Percentiles rank a stretch among this genome's conserved stretches.
phyloP scores from a whole-genome alignment of 805 yeast genomes.

The Suhomyces prunicola region DNA sequence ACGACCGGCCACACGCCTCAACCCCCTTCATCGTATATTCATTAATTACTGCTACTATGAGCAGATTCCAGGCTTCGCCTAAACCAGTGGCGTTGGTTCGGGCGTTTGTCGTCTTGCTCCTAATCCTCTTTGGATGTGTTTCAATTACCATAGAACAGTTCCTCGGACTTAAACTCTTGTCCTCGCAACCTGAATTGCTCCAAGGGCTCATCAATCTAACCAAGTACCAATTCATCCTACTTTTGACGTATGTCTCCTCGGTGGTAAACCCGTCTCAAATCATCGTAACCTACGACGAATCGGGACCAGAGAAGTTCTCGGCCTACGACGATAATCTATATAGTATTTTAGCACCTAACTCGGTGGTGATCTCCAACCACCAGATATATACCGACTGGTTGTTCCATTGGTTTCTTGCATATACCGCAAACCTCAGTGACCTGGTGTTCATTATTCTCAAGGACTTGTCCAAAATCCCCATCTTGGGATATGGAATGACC shows the following conservation, averaged over 20 bases:
- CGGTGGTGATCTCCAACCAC: slow-evolving; percentile 81
- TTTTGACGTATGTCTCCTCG: slow-evolving; percentile 50
- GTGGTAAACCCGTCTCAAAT: slow-evolving; percentile 52
- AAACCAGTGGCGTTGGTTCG: slow-evolving; percentile 20
- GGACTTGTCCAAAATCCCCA: slow-evolving; percentile 70
- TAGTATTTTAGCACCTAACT: slow-evolving; percentile 32
- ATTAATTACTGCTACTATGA: not conserved
- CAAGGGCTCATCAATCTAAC: slow-evolving; percentile 50
- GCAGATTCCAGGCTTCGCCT: not conserved
- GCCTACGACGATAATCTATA: slow-evolving; percentile 3
- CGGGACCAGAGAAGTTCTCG: slow-evolving; percentile 9
- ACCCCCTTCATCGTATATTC: not conserved
- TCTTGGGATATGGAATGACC: slow-evolving; percentile 84
- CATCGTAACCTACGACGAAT: slow-evolving; percentile 46
- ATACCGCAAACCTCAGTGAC: slow-evolving; percentile 63
- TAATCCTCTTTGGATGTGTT: slow-evolving; percentile 27
- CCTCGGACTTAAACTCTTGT: slow-evolving; percentile 31
- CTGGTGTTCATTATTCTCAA: slow-evolving; percentile 73
- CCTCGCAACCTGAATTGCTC: slow-evolving; percentile 26
- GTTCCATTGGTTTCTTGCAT: slow-evolving; percentile 80
- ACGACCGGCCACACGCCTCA: not conserved
- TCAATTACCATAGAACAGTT: slow-evolving; percentile 48
- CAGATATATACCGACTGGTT: slow-evolving; percentile 95
- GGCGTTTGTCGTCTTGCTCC: slow-evolving; percentile 17
- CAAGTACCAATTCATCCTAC: slow-evolving; percentile 54